Evolutionary conservation across 257 asterid species (phyloP).

Genomic region (Fraxinus cuspidata): DNA sequence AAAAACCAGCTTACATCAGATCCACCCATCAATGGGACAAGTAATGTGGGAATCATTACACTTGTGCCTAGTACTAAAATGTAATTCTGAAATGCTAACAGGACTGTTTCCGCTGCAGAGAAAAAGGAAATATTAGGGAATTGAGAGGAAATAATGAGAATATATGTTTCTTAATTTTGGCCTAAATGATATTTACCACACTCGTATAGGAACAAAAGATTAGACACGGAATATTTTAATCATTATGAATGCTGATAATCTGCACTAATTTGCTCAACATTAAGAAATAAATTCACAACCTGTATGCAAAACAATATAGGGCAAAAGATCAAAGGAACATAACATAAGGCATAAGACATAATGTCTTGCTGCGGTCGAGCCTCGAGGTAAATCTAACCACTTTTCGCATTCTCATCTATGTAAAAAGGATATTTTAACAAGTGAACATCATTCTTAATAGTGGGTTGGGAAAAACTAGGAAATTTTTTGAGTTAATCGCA

Average conservation of each 20-base stretch:
- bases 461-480: not conserved
- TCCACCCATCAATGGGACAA: slow-evolving; percentile 96
- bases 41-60: slow-evolving; percentile 92
- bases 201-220: not conserved
- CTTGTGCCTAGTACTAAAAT: slow-evolving; percentile 87
- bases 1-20: slow-evolving; percentile 63
- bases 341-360: not conserved
- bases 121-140: slow-evolving; percentile 30
- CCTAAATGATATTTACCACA: slow-evolving; percentile 12
- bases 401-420: not conserved
- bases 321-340: not conserved
- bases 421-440: not conserved
- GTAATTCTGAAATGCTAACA: slow-evolving; percentile 96
- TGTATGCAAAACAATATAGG: not conserved
- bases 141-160: slow-evolving; percentile 4
- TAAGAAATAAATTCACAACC: not conserved
- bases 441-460: not conserved
- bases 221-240: not conserved
- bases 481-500: not conserved
- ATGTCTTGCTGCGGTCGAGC: not conserved
- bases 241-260: not conserved
- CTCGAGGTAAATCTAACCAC: not conserved
- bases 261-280: not conserved
- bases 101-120: slow-evolving; percentile 92
- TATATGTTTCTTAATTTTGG: not conserved